Base-by-base conservation (phyloP, 192 early-diverging fungal genomes). In the Phycomyces nitens region DNA sequence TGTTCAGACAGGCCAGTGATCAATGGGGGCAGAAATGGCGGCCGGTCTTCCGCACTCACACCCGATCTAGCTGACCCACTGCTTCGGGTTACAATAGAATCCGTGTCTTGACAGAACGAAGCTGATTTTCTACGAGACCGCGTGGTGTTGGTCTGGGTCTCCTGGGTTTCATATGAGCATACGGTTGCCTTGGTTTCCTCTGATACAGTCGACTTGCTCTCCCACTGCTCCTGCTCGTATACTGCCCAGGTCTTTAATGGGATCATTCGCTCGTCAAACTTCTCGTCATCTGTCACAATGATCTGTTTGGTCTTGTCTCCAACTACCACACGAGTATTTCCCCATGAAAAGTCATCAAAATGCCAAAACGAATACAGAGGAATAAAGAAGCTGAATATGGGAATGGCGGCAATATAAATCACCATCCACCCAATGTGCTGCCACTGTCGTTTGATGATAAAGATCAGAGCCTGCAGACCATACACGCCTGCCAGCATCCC, bases 291-390 rank as follows among this genome's bases (percentile, higher is more conserved):
- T 38, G 78, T 76, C 26, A 76, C 73, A 65, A 78, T 79, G 40
- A 76, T 74, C 23, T 85, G 79, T 22, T 74, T 79, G 69, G 72
- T 84, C 56, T 78, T 77, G 53, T 83, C 80, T 34, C 85, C 85
- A 8, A 83, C 77, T 0, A 87, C 82, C 18, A 83, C 68, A 51
- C 68, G 68, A 14, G 69, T 69, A 53, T 70, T 96, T 59, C 95
- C 97, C 97, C 97, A 99, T n/a, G 93, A 95, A 70, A 99, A 99
- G 70, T 99, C 94, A 72, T 99, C 97, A 75, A 98, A 95, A 80
- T 95, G 94, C 97, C 97, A 99, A 83, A 94, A 95, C 21, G 94
- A 69, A 78, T 93, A 95, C 23, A 87, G 43, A 16, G 83, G 82
- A 59, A 84, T 83, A 38, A 82, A 71, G 66, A 87, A 83, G 18